Base-by-base conservation (phyloP, 192 early-diverging fungal genomes). In the Radiomyces spectabilis region DNA sequence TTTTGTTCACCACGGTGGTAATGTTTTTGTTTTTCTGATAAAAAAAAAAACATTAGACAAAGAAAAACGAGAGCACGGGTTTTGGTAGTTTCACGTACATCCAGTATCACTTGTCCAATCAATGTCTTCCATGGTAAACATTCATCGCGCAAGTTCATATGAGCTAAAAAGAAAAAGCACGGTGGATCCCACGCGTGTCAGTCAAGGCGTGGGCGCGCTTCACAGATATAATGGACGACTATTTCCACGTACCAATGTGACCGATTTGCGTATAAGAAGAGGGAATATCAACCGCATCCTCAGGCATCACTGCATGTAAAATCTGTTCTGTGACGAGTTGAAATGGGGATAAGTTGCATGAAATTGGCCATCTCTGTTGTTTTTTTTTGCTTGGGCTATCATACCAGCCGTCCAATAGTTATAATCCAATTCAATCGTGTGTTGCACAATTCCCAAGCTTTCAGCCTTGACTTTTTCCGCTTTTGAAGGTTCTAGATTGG, bases 1-100 rank as follows among this genome's bases (percentile, higher is more conserved):
- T 85, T 71, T 99, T 99, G 77, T 99, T 99, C 41, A 99, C 94
- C 4, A 99, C 93, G 3, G 89, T 95, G 18, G 69, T 76, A 29
- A 99, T 79, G 18, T 81, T 81, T 9, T 81, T 80, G 61, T 91
- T 88, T 82, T 99, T 99, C 87, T 89, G 48, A 26, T 16, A 3
- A 15, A 1, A 15, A 18, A 15, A 34, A 25, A 44, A 3, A 54
- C 18, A 18, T n/a, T n/a, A n/a, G 8, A 21, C 5, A 4, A 16
- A 19, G 31, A 19, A 46, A n/a, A n/a, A n/a, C n/a, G n/a, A n/a
- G n/a, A n/a, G n/a, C n/a, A n/a, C n/a, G n/a, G n/a, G n/a, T n/a
- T n/a, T n/a, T n/a, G n/a, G 58, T 22, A 49, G 22, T 27, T 8
- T 25, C 8, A 57, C 71, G 61, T 73, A 88, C 87, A 77, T 98